A percentile compares a stretch with the other conserved stretches of the same genome.
phyloP scores from a whole-genome alignment of 176 grass and related monocot species.

The Thalia dealbata region DNA sequence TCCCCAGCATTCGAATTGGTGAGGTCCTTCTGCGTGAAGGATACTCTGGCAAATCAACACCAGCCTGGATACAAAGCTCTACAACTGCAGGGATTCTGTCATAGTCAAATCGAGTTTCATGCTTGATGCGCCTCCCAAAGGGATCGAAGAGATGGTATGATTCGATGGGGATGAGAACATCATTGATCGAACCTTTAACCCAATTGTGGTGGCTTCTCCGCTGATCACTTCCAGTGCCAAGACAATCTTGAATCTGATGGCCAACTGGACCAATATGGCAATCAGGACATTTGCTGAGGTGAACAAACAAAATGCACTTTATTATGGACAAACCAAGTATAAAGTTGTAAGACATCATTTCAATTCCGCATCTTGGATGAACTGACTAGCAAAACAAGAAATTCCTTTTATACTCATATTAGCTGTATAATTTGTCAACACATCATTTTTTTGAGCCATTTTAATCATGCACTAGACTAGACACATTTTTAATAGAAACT shows the following conservation, averaged over 20 bases:
- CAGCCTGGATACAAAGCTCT: conserved; percentile 91
- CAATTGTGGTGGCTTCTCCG: conserved; percentile 69
- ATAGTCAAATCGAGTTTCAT: conserved; percentile 77
- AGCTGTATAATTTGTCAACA: neutral
- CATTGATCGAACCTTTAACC: conserved; percentile 68
- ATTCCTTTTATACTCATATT: neutral
- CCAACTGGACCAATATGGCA: conserved; percentile 72
- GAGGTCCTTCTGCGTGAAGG: conserved; percentile 59
- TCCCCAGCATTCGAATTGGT: conserved; percentile 79
- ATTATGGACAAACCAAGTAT: neutral
- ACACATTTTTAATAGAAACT: neutral
- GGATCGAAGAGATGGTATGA: conserved; percentile 89
- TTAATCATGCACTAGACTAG: neutral
- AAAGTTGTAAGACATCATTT: neutral
- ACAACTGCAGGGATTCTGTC: conserved; percentile 81
- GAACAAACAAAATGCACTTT: neutral
- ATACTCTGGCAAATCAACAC: conserved; percentile 67
- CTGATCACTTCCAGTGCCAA: conserved; percentile 53
- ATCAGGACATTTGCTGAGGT: conserved; percentile 65
- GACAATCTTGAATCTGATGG: conserved; percentile 71
- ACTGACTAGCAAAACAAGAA: neutral
- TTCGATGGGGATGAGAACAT: conserved; percentile 67
- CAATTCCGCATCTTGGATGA: neutral
- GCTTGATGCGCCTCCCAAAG: conserved; percentile 76
- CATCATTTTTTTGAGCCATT: neutral